These are phyloP conservation scores for Leccinum broughii DNA, from an alignment of 768 basidiomycete species.

Conservation along the genomic window DNA sequence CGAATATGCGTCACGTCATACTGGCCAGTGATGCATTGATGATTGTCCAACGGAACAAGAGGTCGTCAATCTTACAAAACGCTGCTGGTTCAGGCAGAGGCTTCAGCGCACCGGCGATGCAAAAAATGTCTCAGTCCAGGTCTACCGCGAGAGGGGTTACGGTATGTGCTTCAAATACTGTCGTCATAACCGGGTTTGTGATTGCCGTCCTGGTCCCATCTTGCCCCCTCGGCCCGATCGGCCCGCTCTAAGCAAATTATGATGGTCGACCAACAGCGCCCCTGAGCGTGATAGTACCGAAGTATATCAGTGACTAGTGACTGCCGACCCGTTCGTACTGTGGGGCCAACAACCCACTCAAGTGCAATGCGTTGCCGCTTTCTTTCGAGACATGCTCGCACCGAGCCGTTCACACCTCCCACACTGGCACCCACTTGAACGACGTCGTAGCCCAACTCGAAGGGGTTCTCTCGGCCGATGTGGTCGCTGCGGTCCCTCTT, in stretches of 20 bases:
- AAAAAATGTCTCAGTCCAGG: not conserved
- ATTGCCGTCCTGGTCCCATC: too few relatives aligned
- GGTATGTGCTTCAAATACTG: too few relatives aligned
- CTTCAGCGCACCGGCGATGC: too few relatives aligned
- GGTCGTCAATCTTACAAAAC: too few relatives aligned
- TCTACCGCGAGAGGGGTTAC: not conserved
- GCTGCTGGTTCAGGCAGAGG: too few relatives aligned
- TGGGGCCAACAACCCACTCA: not conserved
- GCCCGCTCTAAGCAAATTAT: too few relatives aligned
- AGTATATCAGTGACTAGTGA: not conserved
- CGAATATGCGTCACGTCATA: too few relatives aligned
- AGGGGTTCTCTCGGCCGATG: not conserved
- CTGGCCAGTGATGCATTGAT: too few relatives aligned
- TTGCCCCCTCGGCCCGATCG: not conserved
- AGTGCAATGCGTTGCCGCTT: not conserved
- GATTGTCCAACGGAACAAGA: too few relatives aligned
- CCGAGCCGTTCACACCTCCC: not conserved
- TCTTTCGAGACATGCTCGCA: not conserved
- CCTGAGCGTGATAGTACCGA: too few relatives aligned
- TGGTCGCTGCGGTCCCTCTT: not conserved
- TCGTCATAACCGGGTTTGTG: too few relatives aligned
- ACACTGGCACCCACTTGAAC: not conserved
- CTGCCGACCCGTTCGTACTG: not conserved
- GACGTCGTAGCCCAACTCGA: not conserved
- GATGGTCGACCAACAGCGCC: too few relatives aligned